Conservation (phyloP, 108 stramenopile genomes). For the Epipyxis sp. region DNA sequence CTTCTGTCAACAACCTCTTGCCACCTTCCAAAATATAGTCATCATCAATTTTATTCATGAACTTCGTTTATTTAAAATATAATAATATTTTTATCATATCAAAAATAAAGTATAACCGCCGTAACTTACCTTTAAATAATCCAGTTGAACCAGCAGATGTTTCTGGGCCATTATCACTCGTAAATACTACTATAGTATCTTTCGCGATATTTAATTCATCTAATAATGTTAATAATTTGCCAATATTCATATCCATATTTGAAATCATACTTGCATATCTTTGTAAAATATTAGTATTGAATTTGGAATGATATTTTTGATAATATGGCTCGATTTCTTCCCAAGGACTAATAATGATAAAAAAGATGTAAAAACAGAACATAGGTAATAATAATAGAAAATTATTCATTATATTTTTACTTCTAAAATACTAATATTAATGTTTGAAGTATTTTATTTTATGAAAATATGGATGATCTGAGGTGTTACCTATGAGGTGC, state of each 20-base stretch:
- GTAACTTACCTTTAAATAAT: too few species aligned
- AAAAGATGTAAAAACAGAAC: too few species aligned
- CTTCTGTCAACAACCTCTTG: neutral
- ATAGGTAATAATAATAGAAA: too few species aligned
- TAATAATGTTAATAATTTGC: constrained; percentile 42
- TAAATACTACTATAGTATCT: constrained; percentile 55
- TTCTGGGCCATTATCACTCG: constrained; percentile 64
- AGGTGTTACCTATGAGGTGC: constrained; percentile 1
- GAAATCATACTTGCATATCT: constrained; percentile 57
- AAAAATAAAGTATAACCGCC: constrained; percentile 2
- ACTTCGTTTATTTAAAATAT: too few species aligned
- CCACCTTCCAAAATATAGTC: neutral
- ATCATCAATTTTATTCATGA: too few species aligned
- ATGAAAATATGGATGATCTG: neutral
- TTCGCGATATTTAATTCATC: constrained; percentile 41
- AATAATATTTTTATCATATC: too few species aligned
- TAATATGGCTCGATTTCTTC: neutral
- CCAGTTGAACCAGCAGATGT: constrained; percentile 30
- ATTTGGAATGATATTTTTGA: neutral
- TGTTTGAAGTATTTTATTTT: too few species aligned
- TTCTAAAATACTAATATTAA: too few species aligned
- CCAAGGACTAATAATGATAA: constrained; percentile 2
- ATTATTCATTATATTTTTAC: too few species aligned
- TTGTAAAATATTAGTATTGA: constrained; percentile 14
- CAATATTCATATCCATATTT: constrained; percentile 52